A percentile compares a stretch with the other conserved stretches of the same genome.
These are phyloP conservation scores for Liquidambar formosana DNA, from an alignment of 164 flowering plant species.

Conservation along the genomic window DNA sequence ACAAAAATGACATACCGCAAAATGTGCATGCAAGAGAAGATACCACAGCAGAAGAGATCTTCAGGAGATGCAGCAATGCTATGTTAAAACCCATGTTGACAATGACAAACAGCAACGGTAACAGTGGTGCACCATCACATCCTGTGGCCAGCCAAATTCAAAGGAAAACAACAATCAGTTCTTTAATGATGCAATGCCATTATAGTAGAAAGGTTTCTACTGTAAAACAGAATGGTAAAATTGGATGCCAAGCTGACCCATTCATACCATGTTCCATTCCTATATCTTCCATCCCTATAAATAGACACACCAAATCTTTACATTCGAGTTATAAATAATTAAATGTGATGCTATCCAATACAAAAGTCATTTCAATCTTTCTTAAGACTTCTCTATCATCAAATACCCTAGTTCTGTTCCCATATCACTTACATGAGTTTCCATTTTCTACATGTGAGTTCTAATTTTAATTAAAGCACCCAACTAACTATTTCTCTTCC, in stretches of 20 bases:
- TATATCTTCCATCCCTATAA: no score
- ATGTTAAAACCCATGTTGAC: constrained; percentile 94
- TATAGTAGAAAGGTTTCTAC: neutral
- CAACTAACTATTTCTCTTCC: no score
- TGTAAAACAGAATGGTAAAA: neutral
- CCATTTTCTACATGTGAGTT: neutral
- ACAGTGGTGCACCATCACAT: constrained; percentile 91
- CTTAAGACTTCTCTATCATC: neutral
- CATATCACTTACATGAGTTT: neutral
- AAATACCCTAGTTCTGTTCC: neutral
- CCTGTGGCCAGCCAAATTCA: constrained; percentile 40
- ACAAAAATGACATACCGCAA: constrained; percentile 52
- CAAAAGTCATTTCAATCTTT: neutral
- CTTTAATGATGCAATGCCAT: neutral
- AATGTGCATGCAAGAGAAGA: constrained; percentile 89
- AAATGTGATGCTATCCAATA: neutral
- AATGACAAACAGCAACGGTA: constrained; percentile 76
- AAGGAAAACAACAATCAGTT: neutral
- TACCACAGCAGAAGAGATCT: constrained; percentile 92
- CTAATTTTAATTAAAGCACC: no score
- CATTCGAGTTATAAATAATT: neutral
- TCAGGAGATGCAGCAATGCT: constrained; percentile 81
- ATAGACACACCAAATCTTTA: no score
- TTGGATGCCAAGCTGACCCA: neutral
- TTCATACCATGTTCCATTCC: no score